Evolutionary conservation across 1,284 basidiomycete genomes (phyloP), one percentile per base, ranked within the genome.

Genomic region (Mrakiaceae sp.): DNA sequence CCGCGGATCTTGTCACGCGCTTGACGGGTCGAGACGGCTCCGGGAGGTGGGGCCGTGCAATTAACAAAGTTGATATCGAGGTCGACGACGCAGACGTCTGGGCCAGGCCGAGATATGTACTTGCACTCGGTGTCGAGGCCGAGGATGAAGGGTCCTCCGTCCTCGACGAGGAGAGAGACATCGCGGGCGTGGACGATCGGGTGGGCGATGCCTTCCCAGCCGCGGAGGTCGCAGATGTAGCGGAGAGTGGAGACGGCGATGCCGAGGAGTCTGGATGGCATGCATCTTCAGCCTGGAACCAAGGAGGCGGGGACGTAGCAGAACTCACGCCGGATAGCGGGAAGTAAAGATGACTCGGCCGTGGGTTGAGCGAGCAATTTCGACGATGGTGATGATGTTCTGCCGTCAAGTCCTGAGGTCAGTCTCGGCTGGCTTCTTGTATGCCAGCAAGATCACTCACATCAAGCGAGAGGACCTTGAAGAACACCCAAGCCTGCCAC

Each of bases 401-500:
- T 60, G 39, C 12, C 3, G 3, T 27, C 27, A 27, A 1, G 27
- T 27, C 27, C 27, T 27, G 27, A 27, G 27, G 27, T 27, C 27
- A 27, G 27, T 27, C 27, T 27, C 27, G 27, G 27, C 27, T 27
- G 27, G 27, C 27, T 27, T 27, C 27, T 27, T 27, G 27, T 27
- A 27, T 27, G 27, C 27, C 27, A 27, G 27, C 27, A 27, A 27
- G 27, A 27, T 11, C 16, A 48, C 57, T 58, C 44, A 58, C 57
- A 74, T 96, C 94, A 66, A 97, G 83, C 71, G 93, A 93, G 66
- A 98, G 77, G 68, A 88, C 88, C 74, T 95, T 90, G 82, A 98
- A 97, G 63, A 98, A 74, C 0, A 94, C 94, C 92, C 93, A 98
- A 84, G 96, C 90, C 58, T 92, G 91, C 73, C 95, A 94, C 72